Conservation (phyloP, 129 eudicot genomes). For the Mikania micrantha region DNA sequence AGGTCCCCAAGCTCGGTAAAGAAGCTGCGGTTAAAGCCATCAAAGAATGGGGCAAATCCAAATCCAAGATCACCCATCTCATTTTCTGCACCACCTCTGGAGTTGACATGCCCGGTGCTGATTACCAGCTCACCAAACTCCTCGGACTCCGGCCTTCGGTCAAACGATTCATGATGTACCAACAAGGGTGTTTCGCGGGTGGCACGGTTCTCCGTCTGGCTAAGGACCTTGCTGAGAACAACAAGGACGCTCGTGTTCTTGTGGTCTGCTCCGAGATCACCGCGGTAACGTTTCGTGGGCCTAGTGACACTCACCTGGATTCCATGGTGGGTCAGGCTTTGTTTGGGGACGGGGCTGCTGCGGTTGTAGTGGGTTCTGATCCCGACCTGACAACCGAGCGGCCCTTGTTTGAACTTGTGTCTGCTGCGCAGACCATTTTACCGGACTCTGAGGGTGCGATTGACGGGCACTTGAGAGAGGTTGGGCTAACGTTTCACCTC, state of each 20-base stretch:
- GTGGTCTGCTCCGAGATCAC: conserved; percentile 65
- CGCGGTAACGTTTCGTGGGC: conserved; percentile 64
- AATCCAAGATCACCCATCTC: conserved; percentile 59
- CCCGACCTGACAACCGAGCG: conserved; percentile 25
- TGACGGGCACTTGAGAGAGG: conserved; percentile 31
- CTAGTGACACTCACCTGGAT: conserved; percentile 51
- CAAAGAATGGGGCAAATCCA: conserved; percentile 41
- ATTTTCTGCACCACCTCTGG: conserved; percentile 69
- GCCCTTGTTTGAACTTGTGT: conserved; percentile 30
- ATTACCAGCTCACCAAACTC: conserved; percentile 67
- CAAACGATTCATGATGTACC: conserved; percentile 47
- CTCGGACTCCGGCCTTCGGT: conserved; percentile 64
- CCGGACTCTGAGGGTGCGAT: conserved; percentile 33
- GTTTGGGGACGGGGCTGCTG: conserved; percentile 43
- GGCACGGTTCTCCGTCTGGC: conserved; percentile 60
- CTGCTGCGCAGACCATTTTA: conserved; percentile 30
- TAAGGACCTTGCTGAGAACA: conserved; percentile 65
- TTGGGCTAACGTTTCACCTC: conserved; percentile 34
- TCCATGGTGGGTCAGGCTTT: conserved; percentile 61
- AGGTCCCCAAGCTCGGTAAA: conserved; percentile 67
- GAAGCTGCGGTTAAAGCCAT: conserved; percentile 69
- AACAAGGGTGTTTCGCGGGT: conserved; percentile 34
- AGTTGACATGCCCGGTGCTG: conserved; percentile 76
- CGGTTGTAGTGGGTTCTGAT: conserved; percentile 31
- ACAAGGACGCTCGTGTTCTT: conserved; percentile 52